Percentiles rank a stretch among this genome's conserved stretches.
Conservation (phyloP, 768 basidiomycete genomes). For the Omphalotus guepiniiformis region DNA sequence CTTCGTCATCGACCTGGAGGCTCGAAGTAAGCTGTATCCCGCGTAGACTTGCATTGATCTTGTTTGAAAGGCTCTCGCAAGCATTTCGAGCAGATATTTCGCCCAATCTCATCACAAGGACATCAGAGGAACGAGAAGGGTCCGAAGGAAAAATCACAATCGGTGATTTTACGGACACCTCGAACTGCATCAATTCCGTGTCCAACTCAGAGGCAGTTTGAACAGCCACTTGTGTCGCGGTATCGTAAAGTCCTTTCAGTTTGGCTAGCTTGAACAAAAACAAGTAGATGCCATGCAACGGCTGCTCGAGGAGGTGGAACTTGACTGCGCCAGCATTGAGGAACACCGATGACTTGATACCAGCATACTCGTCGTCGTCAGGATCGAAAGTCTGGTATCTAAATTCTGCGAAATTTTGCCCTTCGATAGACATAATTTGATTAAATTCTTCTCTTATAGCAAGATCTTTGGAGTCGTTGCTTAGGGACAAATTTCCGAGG, state of each 20-base stretch:
- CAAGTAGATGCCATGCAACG: slow-evolving; percentile 83
- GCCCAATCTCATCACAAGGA: slow-evolving; percentile 78
- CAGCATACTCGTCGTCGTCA: slow-evolving; percentile 59
- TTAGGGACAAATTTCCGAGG: slow-evolving; percentile 78
- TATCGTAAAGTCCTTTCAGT: slow-evolving; percentile 92
- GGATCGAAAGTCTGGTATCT: slow-evolving; percentile 90
- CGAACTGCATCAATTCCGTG: slow-evolving; percentile 80
- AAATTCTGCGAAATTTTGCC: slow-evolving; percentile 91
- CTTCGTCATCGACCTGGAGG: slow-evolving; percentile 43
- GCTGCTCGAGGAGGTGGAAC: slow-evolving; percentile 83
- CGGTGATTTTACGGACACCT: slow-evolving; percentile 86
- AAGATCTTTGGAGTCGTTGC: slow-evolving; percentile 59
- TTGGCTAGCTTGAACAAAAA: slow-evolving; percentile 84
- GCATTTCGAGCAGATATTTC: slow-evolving; percentile 82
- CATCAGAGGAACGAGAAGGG: slow-evolving; percentile 55
- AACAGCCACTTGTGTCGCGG: slow-evolving; percentile 89
- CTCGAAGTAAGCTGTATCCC: slow-evolving; percentile 83
- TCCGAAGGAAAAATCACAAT: slow-evolving; percentile 85
- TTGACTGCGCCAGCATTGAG: slow-evolving; percentile 88
- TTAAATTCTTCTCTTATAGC: slow-evolving; percentile 66
- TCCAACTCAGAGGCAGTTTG: slow-evolving; percentile 86
- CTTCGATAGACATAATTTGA: slow-evolving; percentile 88
- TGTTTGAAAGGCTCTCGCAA: slow-evolving; percentile 54
- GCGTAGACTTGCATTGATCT: slow-evolving; percentile 67
- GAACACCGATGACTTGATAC: slow-evolving; percentile 78